Evolutionary conservation across 148 eudicot genomes (phyloP).

Genomic region (Cornus controversa): DNA sequence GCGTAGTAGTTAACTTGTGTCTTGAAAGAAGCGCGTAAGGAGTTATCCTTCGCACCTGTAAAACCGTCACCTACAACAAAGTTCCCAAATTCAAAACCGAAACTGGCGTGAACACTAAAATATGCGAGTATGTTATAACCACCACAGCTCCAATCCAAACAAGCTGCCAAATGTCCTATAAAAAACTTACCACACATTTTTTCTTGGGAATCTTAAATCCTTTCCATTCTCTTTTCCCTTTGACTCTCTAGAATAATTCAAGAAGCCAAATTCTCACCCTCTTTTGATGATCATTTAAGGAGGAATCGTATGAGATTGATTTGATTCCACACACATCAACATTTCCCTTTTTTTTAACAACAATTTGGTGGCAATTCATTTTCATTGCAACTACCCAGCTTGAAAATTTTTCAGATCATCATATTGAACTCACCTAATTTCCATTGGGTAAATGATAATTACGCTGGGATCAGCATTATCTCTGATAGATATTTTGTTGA

Average conservation of each 20-base stretch:
- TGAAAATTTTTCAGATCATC: too few species aligned
- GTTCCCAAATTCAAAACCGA: background rate
- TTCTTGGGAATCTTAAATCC: background rate
- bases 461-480: background rate
- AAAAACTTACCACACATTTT: background rate
- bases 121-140: too few species aligned
- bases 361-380: background rate
- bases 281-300: too few species aligned
- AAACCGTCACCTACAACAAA: too few species aligned
- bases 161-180: slow-evolving; percentile 9
- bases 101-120: slow-evolving; percentile 7
- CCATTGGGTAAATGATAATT: background rate
- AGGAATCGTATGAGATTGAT: background rate
- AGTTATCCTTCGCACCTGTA: background rate
- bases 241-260: background rate
- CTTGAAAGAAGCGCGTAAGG: too few species aligned
- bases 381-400: background rate
- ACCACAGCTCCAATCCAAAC: too few species aligned
- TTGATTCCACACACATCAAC: background rate
- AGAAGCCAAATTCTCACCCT: too few species aligned
- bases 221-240: background rate
- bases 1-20: too few species aligned
- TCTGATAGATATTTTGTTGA: background rate
- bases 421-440: background rate
- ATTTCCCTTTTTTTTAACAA: background rate